Percentiles rank a stretch among this genome's conserved stretches.
phyloP scores from a whole-genome alignment of 768 basidiomycete species.

The Termitomyces sp. region DNA sequence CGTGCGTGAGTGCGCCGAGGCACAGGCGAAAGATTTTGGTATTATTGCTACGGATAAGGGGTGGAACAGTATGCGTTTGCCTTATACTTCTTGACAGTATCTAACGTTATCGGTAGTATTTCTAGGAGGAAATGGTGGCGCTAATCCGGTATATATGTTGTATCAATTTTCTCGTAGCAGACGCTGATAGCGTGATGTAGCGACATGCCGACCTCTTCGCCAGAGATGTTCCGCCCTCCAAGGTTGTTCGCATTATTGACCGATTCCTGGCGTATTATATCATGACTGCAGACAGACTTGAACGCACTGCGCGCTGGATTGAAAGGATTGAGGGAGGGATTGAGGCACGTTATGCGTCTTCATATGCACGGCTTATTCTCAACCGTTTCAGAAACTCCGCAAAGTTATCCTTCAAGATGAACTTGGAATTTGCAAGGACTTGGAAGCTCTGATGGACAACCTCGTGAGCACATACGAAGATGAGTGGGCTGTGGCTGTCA shows the following conservation, averaged over 20 bases:
- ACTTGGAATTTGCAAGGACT: conserved; percentile 63
- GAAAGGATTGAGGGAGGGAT: conserved; percentile 42
- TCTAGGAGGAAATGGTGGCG: conserved; percentile 68
- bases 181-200: not conserved
- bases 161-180: not conserved
- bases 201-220: conserved; percentile 63
- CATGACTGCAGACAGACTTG: conserved; percentile 63
- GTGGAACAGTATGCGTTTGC: conserved; percentile 43
- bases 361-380: not conserved
- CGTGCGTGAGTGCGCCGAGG: conserved; percentile 73
- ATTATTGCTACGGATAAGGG: conserved; percentile 74
- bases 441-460: conserved; percentile 62
- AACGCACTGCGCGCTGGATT: conserved; percentile 70
- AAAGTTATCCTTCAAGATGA: conserved; percentile 64
- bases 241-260: conserved; percentile 48
- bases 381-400: conserved; percentile 40
- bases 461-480: conserved; percentile 60
- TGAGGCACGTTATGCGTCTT: conserved; percentile 35
- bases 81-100: not conserved
- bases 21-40: conserved; percentile 68
- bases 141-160: conserved; percentile 25
- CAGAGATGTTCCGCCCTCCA: conserved; percentile 55
- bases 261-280: conserved; percentile 68
- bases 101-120: conserved; percentile 30
- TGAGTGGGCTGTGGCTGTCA: conserved; percentile 66